Evolutionary conservation across 208 protist genomes (phyloP), one percentile per base, ranked within the genome.

Genomic region (Crithidia fasciculata): DNA sequence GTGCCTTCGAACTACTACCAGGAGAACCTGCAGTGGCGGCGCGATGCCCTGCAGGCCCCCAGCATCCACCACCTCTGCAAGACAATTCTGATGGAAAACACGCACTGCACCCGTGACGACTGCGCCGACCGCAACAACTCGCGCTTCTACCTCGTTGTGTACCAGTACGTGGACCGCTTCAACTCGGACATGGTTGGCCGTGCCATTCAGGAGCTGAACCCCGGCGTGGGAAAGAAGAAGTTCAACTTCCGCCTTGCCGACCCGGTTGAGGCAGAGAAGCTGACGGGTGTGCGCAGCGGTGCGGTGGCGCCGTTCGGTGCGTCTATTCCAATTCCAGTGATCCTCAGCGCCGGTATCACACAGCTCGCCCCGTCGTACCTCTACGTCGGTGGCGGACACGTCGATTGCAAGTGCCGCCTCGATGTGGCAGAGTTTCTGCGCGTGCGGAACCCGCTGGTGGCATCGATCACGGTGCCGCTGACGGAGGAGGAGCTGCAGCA

Each of bases 41-140:
- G 91, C 44, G 87, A 97, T 58, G 76, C 86, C 28, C 83, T 98
- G 41, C 56, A 67, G 5, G 90, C 92, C 0, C 81, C 87, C 16
- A 87, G 86, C 45, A 92, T 95, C 63, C 80, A 88, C 8, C 86
- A 97, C 60, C 69, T 98, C 16, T 98, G 95, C 84, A 98, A 98
- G 70, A 95, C 93, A 0, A 96, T 98, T 59, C 62, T 98, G 8
- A 72, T 98, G 63, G 92, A 97, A 73, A 98, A 98, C 80, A 96
- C 95, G 16, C 89, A 96, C 72, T 98, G 92, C 78, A 80, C 78
- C 7, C 49, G 85, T 28, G 57, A 10, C 6, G 90, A 95, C 71
- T 96, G 89, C 69, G 67, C 56, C 13, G 78, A 90, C 9, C 80
- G 74, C 5, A 73, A 83, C 58, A 97, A 97, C 80, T 87, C 92